Evolutionary conservation across 768 basidiomycete genomes (phyloP).

Genomic region (Leccinum subgranulosum): DNA sequence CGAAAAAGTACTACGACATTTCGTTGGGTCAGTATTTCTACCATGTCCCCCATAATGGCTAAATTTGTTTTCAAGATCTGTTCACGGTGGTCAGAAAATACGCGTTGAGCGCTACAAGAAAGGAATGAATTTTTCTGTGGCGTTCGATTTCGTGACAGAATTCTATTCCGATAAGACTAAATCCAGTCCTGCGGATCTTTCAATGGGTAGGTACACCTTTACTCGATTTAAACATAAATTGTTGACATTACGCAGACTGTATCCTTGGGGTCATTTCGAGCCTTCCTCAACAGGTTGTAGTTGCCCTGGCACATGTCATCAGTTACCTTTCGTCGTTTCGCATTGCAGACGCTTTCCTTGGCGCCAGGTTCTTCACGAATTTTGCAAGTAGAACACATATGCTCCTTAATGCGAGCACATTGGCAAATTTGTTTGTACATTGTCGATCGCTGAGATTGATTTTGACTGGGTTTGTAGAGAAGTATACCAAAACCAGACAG

Average conservation of each 20-base stretch:
- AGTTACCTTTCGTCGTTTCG: slow-evolving; percentile 69
- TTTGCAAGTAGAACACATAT: slow-evolving; percentile 81
- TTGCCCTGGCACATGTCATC: slow-evolving; percentile 73
- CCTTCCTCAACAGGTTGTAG: slow-evolving; percentile 66
- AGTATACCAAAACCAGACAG: slow-evolving; percentile 89
- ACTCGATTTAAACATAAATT: background rate
- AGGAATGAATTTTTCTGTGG: slow-evolving; percentile 58
- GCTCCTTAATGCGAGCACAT: slow-evolving; percentile 85
- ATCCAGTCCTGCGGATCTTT: slow-evolving; percentile 37
- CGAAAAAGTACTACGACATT: slow-evolving; percentile 71
- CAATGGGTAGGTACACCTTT: slow-evolving; percentile 12
- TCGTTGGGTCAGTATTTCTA: slow-evolving; percentile 49
- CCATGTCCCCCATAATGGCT: slow-evolving; percentile 4
- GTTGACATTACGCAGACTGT: slow-evolving; percentile 40
- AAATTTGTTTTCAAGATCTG: slow-evolving; percentile 30
- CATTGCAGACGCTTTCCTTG: slow-evolving; percentile 74
- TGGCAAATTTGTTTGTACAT: slow-evolving; percentile 63
- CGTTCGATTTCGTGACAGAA: slow-evolving; percentile 61
- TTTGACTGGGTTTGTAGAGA: slow-evolving; percentile 45
- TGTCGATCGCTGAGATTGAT: background rate
- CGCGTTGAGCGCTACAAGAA: slow-evolving; percentile 63
- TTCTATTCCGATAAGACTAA: slow-evolving; percentile 62
- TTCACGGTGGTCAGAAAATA: slow-evolving; percentile 40
- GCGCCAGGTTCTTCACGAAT: slow-evolving; percentile 72
- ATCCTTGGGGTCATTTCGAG: slow-evolving; percentile 59